These are phyloP conservation scores for Heliamphora exappendiculata DNA, from an alignment of 148 eudicot genomes.

Conservation along the genomic window DNA sequence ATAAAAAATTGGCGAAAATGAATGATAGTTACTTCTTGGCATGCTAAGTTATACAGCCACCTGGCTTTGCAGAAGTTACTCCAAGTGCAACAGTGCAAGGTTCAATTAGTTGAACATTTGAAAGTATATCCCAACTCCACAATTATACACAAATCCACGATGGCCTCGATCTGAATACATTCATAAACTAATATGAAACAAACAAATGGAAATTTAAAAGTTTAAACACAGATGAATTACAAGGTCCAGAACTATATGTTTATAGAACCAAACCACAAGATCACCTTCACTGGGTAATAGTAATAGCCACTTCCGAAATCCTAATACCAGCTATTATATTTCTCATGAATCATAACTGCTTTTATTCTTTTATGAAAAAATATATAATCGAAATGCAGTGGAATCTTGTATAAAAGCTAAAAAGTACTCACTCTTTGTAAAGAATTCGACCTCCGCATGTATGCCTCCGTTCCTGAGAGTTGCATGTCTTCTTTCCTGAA, in stretches of 20 bases:
- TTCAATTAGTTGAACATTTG: too few species aligned
- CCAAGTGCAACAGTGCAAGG: too few species aligned
- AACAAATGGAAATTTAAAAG: background rate
- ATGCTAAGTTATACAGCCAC: too few species aligned
- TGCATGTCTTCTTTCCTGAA: constrained; percentile 81
- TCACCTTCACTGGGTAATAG: background rate
- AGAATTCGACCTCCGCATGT: constrained; percentile 77
- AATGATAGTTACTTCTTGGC: too few species aligned
- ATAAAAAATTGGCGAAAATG: too few species aligned
- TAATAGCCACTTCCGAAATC: background rate
- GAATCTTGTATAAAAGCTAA: constrained; percentile 6
- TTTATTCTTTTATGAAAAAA: background rate
- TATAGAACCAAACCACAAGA: background rate
- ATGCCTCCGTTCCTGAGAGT: constrained; percentile 79
- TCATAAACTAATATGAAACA: background rate
- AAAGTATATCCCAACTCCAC: background rate
- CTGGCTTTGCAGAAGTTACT: too few species aligned
- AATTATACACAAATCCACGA: background rate
- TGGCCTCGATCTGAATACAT: background rate
- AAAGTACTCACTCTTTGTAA: constrained; percentile 57
- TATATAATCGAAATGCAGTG: background rate
- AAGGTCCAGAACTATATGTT: background rate
- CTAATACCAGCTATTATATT: background rate
- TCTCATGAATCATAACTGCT: background rate
- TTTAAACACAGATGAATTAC: background rate